Percentiles rank a stretch among this genome's conserved stretches.
Conservation (phyloP, 192 early-diverging fungal genomes). For the Mortierella hygrophila region DNA sequence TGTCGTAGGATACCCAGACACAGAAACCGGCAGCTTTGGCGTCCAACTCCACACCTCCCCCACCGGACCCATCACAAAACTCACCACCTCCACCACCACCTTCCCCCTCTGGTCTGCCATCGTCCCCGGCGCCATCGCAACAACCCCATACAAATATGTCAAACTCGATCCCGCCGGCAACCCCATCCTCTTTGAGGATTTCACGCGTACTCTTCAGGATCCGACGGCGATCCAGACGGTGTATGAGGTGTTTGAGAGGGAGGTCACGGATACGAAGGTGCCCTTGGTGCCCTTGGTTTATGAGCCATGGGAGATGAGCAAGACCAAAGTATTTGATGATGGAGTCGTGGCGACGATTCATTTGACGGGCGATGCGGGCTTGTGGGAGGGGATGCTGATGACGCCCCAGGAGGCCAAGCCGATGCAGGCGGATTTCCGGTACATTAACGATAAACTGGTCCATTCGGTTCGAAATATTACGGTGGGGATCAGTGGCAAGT, state of each 20-base stretch:
- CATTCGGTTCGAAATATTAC: slow-evolving; percentile 13
- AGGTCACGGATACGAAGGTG: background rate
- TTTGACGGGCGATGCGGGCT: background rate
- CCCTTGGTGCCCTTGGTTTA: slow-evolving; percentile 16
- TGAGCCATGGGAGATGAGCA: slow-evolving; percentile 8
- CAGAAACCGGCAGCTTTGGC: slow-evolving; percentile 6
- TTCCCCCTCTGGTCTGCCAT: slow-evolving; percentile 19
- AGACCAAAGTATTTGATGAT: slow-evolving; percentile 19
- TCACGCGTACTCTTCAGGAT: background rate
- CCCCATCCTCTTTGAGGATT: background rate
- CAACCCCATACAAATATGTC: slow-evolving; percentile 16
- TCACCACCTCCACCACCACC: background rate
- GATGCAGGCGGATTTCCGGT: slow-evolving; percentile 20
- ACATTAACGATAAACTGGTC: slow-evolving; percentile 14
- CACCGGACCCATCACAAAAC: slow-evolving; percentile 13
- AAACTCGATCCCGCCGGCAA: slow-evolving; percentile 3
- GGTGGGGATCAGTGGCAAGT: slow-evolving; percentile 17
- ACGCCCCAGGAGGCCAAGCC: background rate
- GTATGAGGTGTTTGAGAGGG: slow-evolving; percentile 22
- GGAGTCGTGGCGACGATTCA: slow-evolving; percentile 18
- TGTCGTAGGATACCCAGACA: slow-evolving; percentile 23
- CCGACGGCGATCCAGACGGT: background rate
- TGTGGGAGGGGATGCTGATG: background rate
- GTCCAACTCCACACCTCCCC: background rate
- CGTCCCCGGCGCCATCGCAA: background rate